Percentiles rank a stretch among this genome's conserved stretches.
Evolutionary conservation across 2,329 filamentous ascomycete genomes (phyloP).

Genomic region (Colletotrichum musae): DNA sequence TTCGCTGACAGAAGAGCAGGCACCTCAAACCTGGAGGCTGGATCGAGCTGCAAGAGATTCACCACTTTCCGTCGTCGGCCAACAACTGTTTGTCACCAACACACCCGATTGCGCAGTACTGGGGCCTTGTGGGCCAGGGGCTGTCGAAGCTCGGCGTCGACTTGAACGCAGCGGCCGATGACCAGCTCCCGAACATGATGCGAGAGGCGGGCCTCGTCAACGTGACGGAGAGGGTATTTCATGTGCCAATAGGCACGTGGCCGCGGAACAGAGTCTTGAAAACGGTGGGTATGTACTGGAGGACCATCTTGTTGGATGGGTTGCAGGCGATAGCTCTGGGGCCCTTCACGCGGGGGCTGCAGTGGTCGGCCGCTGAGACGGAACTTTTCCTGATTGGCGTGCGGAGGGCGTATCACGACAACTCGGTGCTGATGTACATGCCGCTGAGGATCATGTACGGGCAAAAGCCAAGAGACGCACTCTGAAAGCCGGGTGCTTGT

Average conservation of each 20-base stretch:
- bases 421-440: constrained; percentile 65
- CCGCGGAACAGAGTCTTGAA: constrained; percentile 66
- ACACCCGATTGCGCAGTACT: constrained; percentile 62
- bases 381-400: constrained; percentile 64
- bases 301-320: constrained; percentile 64
- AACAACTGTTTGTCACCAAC: constrained; percentile 54
- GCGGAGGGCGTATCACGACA: constrained; percentile 63
- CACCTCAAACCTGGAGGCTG: constrained; percentile 69
- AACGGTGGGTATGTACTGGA: constrained; percentile 66
- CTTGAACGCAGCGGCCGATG: constrained; percentile 59
- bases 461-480: constrained; percentile 58
- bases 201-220: constrained; percentile 67
- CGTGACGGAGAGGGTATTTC: constrained; percentile 63
- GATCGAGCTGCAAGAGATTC: constrained; percentile 69
- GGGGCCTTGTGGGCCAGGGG: constrained; percentile 61
- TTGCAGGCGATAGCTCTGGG: constrained; percentile 66
- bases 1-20: constrained; percentile 45
- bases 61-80: constrained; percentile 63
- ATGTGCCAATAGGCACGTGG: constrained; percentile 70
- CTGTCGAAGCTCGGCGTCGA: constrained; percentile 62
- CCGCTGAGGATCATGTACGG: constrained; percentile 69
- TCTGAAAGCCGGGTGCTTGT: not conserved
- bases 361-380: constrained; percentile 64
- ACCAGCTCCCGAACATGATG: constrained; percentile 60
- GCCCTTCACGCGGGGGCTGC: constrained; percentile 64